Evolutionary conservation across 1,284 basidiomycete species (phyloP).

Genomic region (Abortiporus biennis): DNA sequence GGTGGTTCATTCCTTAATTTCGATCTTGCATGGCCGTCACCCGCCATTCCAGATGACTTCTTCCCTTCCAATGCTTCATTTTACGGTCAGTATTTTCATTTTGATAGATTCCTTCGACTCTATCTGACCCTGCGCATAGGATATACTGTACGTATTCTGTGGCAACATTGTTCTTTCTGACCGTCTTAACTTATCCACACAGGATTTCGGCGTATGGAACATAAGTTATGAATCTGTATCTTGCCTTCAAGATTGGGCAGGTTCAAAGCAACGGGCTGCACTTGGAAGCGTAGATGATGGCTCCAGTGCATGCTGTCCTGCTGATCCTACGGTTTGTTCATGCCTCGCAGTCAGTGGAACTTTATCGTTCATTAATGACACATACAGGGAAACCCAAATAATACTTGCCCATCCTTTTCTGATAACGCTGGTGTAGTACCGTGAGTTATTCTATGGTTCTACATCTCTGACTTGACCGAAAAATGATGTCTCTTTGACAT

Average conservation of each 20-base stretch:
- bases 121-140: slow-evolving; percentile 22
- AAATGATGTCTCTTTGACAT: too few species aligned
- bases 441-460: too few species aligned
- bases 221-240: slow-evolving; percentile 58
- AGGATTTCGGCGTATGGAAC: slow-evolving; percentile 85
- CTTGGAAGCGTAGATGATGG: slow-evolving; percentile 60
- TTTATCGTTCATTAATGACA: neutral
- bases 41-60: slow-evolving; percentile 61
- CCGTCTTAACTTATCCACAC: too few species aligned
- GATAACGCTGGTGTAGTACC: slow-evolving; percentile 57
- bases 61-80: slow-evolving; percentile 63
- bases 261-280: slow-evolving; percentile 49
- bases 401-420: slow-evolving; percentile 68
- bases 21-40: slow-evolving; percentile 69
- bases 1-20: slow-evolving; percentile 67
- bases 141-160: slow-evolving; percentile 30
- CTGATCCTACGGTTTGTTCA: slow-evolving; percentile 50
- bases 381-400: slow-evolving; percentile 38
- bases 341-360: neutral
- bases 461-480: too few species aligned
- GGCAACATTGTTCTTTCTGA: neutral
- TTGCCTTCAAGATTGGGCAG: slow-evolving; percentile 56
- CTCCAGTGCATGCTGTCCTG: slow-evolving; percentile 62
- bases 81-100: slow-evolving; percentile 36
- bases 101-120: neutral